Conservation (phyloP, 345 rosid genomes). For the Sisymbrium altissimum region DNA sequence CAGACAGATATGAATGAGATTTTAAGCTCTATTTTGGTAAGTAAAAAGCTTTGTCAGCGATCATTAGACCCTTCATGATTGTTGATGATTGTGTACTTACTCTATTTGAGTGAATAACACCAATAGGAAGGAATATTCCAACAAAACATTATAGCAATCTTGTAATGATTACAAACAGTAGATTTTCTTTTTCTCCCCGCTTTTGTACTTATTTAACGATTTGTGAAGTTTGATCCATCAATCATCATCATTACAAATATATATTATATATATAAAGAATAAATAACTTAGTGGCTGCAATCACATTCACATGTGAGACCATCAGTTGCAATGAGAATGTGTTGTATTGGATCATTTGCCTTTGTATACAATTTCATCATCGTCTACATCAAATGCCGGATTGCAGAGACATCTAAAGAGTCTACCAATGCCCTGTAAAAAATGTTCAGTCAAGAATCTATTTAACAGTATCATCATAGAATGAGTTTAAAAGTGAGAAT, state of each 20-base stretch:
- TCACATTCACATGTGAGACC: slow-evolving; percentile 25
- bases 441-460: background rate
- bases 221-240: slow-evolving; percentile 22
- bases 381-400: slow-evolving; percentile 94
- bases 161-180: slow-evolving; percentile 23
- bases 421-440: slow-evolving; percentile 84
- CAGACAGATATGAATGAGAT: background rate
- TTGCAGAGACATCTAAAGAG: slow-evolving; percentile 95
- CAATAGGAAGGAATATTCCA: background rate
- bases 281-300: slow-evolving; percentile 12
- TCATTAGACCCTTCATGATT: background rate
- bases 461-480: background rate
- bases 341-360: slow-evolving; percentile 48
- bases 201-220: slow-evolving; percentile 8
- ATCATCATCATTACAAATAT: slow-evolving; percentile 28
- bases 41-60: background rate
- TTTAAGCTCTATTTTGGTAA: background rate
- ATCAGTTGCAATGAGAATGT: slow-evolving; percentile 6
- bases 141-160: background rate
- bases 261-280: slow-evolving; percentile 21
- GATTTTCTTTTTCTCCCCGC: background rate
- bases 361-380: slow-evolving; percentile 84
- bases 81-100: background rate
- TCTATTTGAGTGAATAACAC: background rate
- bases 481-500: background rate